These are phyloP conservation scores for Henckelia pumila DNA, from an alignment of 257 asterid genomes.

Conservation along the genomic window DNA sequence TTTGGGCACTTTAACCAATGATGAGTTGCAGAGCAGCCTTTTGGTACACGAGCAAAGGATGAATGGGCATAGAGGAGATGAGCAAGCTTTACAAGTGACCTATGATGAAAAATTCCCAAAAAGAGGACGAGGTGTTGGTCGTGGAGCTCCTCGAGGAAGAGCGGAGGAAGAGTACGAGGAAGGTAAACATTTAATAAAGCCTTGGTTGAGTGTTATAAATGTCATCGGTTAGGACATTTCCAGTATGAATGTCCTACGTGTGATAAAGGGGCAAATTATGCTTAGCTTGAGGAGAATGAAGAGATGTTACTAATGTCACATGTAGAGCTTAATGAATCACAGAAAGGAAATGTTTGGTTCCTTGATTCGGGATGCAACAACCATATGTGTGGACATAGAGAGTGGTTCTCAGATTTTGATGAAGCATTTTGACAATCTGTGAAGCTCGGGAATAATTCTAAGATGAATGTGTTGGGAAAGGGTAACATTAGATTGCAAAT, in stretches of 20 bases:
- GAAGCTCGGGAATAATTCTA: constrained; percentile 21
- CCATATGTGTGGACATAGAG: constrained; percentile 5
- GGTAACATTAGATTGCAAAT: constrained; percentile 8
- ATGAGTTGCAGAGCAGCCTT: background rate
- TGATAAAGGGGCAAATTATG: constrained; percentile 12
- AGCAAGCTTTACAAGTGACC: background rate
- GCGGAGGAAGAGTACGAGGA: constrained; percentile 18
- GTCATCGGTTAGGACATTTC: constrained; percentile 17
- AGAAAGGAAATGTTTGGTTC: constrained; percentile 2
- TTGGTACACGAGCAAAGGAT: background rate
- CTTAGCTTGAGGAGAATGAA: constrained; percentile 15
- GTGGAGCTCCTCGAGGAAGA: too few relatives aligned
- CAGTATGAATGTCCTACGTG: constrained; percentile 15
- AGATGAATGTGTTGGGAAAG: constrained; percentile 9
- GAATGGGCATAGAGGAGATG: background rate
- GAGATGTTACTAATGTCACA: constrained; percentile 17
- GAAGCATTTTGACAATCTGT: constrained; percentile 9
- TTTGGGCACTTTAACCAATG: background rate
- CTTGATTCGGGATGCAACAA: constrained; percentile 23
- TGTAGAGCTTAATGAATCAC: background rate
- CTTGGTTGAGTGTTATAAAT: constrained; percentile 12
- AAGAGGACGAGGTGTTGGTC: background rate
- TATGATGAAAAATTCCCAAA: too few relatives aligned
- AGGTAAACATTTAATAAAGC: background rate
- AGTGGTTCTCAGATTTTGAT: constrained; percentile 3